Conservation (phyloP, 2,329 filamentous ascomycete genomes). For the Colletotrichum chrysophilum region DNA sequence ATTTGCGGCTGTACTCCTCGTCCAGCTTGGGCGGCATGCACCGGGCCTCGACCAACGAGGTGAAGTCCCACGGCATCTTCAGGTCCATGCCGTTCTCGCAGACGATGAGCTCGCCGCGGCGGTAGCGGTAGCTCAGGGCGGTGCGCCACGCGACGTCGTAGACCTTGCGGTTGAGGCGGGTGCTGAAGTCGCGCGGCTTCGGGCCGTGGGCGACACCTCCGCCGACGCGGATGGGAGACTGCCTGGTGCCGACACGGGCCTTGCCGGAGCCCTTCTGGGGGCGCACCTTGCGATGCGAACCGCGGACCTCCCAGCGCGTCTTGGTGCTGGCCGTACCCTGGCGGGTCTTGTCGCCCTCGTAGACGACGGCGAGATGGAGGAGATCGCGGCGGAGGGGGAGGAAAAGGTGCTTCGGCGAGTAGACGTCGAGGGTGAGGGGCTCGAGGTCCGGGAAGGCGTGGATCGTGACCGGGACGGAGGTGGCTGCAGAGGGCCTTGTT, state of each 20-base stretch:
- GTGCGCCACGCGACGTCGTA: slow-evolving; percentile 97
- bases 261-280: slow-evolving; percentile 86
- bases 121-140: slow-evolving; percentile 89
- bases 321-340: slow-evolving; percentile 86
- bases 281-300: slow-evolving; percentile 80
- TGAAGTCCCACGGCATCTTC: slow-evolving; percentile 55
- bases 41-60: slow-evolving; percentile 38
- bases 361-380: slow-evolving; percentile 89
- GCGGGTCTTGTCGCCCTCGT: slow-evolving; percentile 87
- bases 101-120: slow-evolving; percentile 84
- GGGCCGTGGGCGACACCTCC: slow-evolving; percentile 93
- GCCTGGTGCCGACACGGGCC: slow-evolving; percentile 80
- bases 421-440: slow-evolving; percentile 77
- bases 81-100: slow-evolving; percentile 81
- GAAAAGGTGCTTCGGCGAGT: slow-evolving; percentile 81
- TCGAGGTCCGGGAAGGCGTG: slow-evolving; percentile 91
- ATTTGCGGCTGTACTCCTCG: slow-evolving; percentile 64
- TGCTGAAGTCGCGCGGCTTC: slow-evolving; percentile 88
- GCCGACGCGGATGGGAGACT: slow-evolving; percentile 81
- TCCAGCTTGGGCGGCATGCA: slow-evolving; percentile 53
- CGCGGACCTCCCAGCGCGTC: slow-evolving; percentile 82
- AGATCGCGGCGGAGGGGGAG: slow-evolving; percentile 90
- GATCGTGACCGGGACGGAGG: slow-evolving; percentile 80
- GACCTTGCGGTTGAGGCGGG: slow-evolving; percentile 82
- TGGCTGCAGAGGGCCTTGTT: slow-evolving; percentile 41